A percentile compares a stretch with the other conserved stretches of the same genome.
These are phyloP conservation scores for Prunus davidiana DNA, from an alignment of 306 rosid species.

Conservation along the genomic window DNA sequence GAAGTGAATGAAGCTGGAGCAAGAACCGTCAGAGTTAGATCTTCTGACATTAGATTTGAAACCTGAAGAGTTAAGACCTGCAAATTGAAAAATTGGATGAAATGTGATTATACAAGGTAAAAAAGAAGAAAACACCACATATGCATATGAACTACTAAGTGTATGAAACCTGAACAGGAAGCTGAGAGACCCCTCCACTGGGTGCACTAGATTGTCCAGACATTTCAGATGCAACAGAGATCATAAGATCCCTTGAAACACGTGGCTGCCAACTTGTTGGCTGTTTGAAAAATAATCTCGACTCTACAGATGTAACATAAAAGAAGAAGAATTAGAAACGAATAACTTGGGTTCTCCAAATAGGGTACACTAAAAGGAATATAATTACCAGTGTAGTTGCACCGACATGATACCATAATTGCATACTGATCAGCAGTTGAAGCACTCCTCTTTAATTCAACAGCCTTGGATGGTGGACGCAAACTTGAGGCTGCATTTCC, in stretches of 20 bases:
- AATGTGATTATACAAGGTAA: constrained; percentile 8
- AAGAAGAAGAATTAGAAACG: not conserved
- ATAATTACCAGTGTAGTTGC: constrained; percentile 76
- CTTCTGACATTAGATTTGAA: constrained; percentile 88
- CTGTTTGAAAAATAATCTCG: constrained; percentile 82
- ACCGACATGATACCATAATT: constrained; percentile 87
- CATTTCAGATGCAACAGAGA: constrained; percentile 72
- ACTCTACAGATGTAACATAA: constrained; percentile 44
- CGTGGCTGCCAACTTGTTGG: constrained; percentile 85
- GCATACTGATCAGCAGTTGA: constrained; percentile 61
- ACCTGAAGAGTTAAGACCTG: constrained; percentile 97
- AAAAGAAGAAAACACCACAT: not conserved
- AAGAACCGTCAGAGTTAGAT: constrained; percentile 79
- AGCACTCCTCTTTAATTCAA: constrained; percentile 43
- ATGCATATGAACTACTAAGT: constrained; percentile 7
- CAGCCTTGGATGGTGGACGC: constrained; percentile 36
- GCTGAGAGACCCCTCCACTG: constrained; percentile 47
- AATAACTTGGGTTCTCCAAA: not conserved
- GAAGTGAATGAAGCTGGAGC: constrained; percentile 82
- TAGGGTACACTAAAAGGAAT: constrained; percentile 11
- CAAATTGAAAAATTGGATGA: constrained; percentile 34
- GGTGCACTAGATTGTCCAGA: constrained; percentile 48
- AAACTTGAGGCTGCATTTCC: constrained; percentile 48
- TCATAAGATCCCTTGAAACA: constrained; percentile 74
- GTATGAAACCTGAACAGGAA: constrained; percentile 76